A percentile compares a stretch with the other conserved stretches of the same genome.
These are phyloP conservation scores for Colletotrichum scovillei DNA, from an alignment of 2,329 filamentous ascomycete species.

Conservation along the genomic window DNA sequence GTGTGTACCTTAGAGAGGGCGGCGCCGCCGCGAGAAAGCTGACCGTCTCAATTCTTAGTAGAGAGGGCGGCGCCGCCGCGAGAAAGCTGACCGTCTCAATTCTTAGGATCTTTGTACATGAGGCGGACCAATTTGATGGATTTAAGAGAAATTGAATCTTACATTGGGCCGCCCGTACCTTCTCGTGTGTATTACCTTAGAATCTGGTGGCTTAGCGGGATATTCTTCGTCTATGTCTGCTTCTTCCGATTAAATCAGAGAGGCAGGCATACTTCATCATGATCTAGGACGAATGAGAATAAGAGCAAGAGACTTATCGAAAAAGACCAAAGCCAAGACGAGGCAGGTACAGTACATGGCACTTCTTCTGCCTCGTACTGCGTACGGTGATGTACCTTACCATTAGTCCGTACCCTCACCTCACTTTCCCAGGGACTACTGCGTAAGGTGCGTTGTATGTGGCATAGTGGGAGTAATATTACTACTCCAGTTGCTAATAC, in stretches of 20 bases:
- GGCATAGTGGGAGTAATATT: not conserved
- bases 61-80: not conserved
- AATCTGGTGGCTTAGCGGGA: not conserved
- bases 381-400: too few species aligned
- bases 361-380: not conserved
- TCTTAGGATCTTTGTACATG: not conserved
- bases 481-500: slow-evolving; percentile 1
- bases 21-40: not conserved
- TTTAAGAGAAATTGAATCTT: not conserved
- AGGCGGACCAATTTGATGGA: not conserved
- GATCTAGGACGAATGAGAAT: not conserved
- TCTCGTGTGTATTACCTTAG: not conserved
- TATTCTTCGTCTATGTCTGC: not conserved
- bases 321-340: not conserved
- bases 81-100: not conserved
- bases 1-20: not conserved
- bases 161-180: slow-evolving; percentile 7
- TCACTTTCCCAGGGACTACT: too few species aligned
- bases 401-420: too few species aligned
- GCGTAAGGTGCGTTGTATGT: not conserved
- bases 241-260: not conserved
- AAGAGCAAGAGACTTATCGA: not conserved
- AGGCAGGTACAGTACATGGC: not conserved
- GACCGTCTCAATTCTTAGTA: not conserved
- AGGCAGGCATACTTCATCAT: not conserved